phyloP scores from a whole-genome alignment of 345 rosid species.

The Brassica incana region DNA sequence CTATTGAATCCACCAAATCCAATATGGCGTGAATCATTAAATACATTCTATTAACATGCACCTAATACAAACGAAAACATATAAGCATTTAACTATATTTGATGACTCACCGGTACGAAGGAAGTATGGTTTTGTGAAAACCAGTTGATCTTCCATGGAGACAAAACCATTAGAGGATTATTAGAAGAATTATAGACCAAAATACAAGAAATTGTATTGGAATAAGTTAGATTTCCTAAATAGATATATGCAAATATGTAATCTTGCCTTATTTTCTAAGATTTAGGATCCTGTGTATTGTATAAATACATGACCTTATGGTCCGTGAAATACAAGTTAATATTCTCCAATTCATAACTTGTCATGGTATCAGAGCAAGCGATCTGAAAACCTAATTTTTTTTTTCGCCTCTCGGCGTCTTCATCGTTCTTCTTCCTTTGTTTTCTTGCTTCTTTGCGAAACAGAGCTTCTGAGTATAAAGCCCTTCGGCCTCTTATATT shows the following conservation, averaged over 20 bases:
- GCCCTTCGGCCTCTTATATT: too few relatives aligned
- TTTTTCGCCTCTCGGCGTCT: too few relatives aligned
- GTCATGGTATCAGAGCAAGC: too few relatives aligned
- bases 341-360: too few relatives aligned
- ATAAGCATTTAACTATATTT: neutral
- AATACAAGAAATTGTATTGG: neutral
- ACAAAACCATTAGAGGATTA: conserved; percentile 8
- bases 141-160: neutral
- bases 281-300: neutral
- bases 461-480: too few relatives aligned
- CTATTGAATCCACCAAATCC: neutral
- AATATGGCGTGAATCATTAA: neutral
- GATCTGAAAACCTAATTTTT: too few relatives aligned
- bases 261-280: neutral
- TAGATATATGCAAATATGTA: too few relatives aligned
- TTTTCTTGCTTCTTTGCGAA: too few relatives aligned
- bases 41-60: neutral
- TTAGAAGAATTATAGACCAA: conserved; percentile 3
- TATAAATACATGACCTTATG: neutral
- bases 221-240: too few relatives aligned
- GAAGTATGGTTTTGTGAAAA: conserved; percentile 9
- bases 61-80: neutral
- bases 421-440: too few relatives aligned
- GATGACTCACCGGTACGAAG: neutral
- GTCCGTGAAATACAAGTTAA: neutral